A percentile compares a stretch with the other conserved stretches of the same genome.
Evolutionary conservation across 148 eudicot species (phyloP).

Genomic region (Drosera capensis): DNA sequence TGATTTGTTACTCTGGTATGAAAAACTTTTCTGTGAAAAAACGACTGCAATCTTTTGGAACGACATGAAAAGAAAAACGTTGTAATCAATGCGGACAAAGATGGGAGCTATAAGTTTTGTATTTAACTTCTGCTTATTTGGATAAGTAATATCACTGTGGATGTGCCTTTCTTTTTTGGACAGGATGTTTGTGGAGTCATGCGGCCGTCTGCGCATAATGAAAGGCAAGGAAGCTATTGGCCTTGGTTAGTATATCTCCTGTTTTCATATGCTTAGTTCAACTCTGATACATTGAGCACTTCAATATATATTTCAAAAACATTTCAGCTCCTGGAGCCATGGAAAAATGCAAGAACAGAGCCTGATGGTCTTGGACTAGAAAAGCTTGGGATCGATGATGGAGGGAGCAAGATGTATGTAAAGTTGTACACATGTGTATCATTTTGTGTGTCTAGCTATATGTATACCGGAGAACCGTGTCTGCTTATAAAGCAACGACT

Average conservation of each 20-base stretch:
- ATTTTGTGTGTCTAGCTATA: too few relatives aligned
- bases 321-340: slow-evolving; percentile 50
- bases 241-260: slow-evolving; percentile 26
- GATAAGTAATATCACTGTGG: neutral
- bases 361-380: slow-evolving; percentile 11
- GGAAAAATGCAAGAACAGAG: slow-evolving; percentile 51
- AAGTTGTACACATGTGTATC: too few relatives aligned
- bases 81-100: too few relatives aligned
- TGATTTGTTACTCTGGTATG: too few relatives aligned
- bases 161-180: neutral
- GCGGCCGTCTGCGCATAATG: slow-evolving; percentile 52
- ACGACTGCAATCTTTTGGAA: too few relatives aligned
- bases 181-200: slow-evolving; percentile 52
- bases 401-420: slow-evolving; percentile 24
- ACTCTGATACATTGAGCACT: neutral
- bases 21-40: too few relatives aligned
- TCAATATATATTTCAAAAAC: slow-evolving; percentile 12
- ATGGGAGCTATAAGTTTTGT: too few relatives aligned
- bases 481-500: too few relatives aligned
- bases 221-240: slow-evolving; percentile 54
- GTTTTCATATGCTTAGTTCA: neutral
- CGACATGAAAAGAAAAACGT: too few relatives aligned
- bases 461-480: too few relatives aligned
- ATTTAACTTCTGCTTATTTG: neutral
- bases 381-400: slow-evolving; percentile 36